phyloP scores from a whole-genome alignment of 2,329 filamentous ascomycete species.

The Phymatotrichopsis omnivora region DNA sequence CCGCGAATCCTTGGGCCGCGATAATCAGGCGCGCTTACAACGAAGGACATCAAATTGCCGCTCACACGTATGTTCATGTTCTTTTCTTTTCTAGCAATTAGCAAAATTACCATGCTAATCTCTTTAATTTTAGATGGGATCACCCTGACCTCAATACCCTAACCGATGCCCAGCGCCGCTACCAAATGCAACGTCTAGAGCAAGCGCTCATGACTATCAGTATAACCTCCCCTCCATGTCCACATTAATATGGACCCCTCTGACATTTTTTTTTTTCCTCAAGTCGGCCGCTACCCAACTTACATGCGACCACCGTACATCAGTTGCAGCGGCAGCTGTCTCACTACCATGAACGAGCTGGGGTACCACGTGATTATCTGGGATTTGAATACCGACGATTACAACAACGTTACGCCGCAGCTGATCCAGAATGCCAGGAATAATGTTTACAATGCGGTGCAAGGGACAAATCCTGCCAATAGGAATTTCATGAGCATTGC shows the following conservation, averaged over 20 bases:
- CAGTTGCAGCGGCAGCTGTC: slow-evolving; percentile 36
- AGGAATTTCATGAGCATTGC: slow-evolving; percentile 13
- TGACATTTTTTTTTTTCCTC: neutral
- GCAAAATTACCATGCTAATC: slow-evolving; percentile 24
- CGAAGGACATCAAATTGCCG: slow-evolving; percentile 46
- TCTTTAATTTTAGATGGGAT: slow-evolving; percentile 36
- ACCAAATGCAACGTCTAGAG: slow-evolving; percentile 44
- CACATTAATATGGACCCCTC: neutral
- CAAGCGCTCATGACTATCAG: slow-evolving; percentile 40
- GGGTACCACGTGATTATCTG: slow-evolving; percentile 42
- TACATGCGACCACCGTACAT: slow-evolving; percentile 43
- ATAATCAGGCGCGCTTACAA: slow-evolving; percentile 41
- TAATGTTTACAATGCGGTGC: neutral
- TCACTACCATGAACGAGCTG: slow-evolving; percentile 34
- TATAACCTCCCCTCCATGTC: neutral
- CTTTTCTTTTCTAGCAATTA: too few species aligned
- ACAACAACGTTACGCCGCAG: slow-evolving; percentile 36
- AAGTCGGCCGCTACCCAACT: slow-evolving; percentile 39
- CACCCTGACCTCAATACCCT: slow-evolving; percentile 39
- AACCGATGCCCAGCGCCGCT: slow-evolving; percentile 33
- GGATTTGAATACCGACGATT: slow-evolving; percentile 52
- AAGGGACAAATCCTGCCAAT: neutral
- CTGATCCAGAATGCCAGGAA: slow-evolving; percentile 20
- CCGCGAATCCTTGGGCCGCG: slow-evolving; percentile 33
- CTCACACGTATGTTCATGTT: slow-evolving; percentile 40